Evolutionary conservation across 1,284 basidiomycete genomes (phyloP), one percentile per base, ranked within the genome.

Genomic region (Mycosarcoma mackinlayi): DNA sequence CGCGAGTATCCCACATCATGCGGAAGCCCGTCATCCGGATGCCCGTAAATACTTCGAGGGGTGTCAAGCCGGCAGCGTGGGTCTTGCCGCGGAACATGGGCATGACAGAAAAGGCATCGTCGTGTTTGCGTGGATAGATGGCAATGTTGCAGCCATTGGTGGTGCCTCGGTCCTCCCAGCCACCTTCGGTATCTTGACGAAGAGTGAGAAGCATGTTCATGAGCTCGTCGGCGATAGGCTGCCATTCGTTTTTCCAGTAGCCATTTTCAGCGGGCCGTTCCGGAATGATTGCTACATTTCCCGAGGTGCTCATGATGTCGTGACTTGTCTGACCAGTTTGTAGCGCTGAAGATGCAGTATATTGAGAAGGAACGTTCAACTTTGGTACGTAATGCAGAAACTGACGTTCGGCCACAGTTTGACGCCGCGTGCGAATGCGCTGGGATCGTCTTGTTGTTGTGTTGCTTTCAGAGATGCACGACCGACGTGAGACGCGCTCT

Each of bases 1-100:
- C 55, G 6, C 75, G 58, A 1, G 54, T 55, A 45, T 77, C 75
- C 73, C 73, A 77, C 53, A 77, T 70, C 60, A 73, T 65, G 1
- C 75, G 59, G 37, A 61, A 76, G 14, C 65, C 54, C 3, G 67
- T 58, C 45, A 68, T 51, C n/a, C 72, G 60, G 19, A 77, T 76
- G 28, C 64, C 75, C 0, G 56, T 56, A 24, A 76, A 71, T 21
- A 74, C 61, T 30, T 77, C 73, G 38, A 75, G 58, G 14, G 75
- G 70, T 3, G 65, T 73, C 16, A 64, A 34, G 2, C 54, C 64
- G 0, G 57, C 25, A 8, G 62, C 54, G 14, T 56, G 45, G 28
- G 57, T 60, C 54, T 68, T 64, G 57, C 70, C 70, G 13, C 56
- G 60, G 31, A 73, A 68, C 54, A 65, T 62, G 57, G 70, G 70